These are phyloP conservation scores for Fusarium hainanense DNA, from an alignment of 2,329 filamentous ascomycete genomes.

Conservation along the genomic window DNA sequence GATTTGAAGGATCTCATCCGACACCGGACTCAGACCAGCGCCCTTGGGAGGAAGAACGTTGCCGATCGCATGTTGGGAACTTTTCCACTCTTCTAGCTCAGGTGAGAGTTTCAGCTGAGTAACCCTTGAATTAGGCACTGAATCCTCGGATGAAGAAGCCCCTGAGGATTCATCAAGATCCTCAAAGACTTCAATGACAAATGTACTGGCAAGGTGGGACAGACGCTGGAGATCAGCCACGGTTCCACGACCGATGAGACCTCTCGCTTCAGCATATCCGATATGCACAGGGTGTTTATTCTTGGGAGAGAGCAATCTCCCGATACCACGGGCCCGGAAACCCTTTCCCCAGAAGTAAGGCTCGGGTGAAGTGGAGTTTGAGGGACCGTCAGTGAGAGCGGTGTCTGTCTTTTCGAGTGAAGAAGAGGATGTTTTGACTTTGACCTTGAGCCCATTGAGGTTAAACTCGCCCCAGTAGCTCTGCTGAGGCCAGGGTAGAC, in stretches of 20 bases:
- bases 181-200: constrained; percentile 36
- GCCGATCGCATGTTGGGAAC: constrained; percentile 32
- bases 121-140: constrained; percentile 9
- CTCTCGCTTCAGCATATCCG: constrained; percentile 39
- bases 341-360: constrained; percentile 41
- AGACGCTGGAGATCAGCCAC: constrained; percentile 28
- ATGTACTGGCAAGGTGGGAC: constrained; percentile 29
- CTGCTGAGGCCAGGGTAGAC: constrained; percentile 36
- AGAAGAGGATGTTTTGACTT: constrained; percentile 20
- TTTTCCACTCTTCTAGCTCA: constrained; percentile 39
- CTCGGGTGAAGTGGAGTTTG: not conserved
- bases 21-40: constrained; percentile 31
- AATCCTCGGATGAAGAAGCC: constrained; percentile 14
- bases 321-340: constrained; percentile 26
- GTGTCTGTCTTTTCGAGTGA: not conserved
- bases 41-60: constrained; percentile 40
- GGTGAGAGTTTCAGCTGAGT: constrained; percentile 34
- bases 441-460: constrained; percentile 39
- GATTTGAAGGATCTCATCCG: constrained; percentile 18
- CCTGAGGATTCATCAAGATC: constrained; percentile 31
- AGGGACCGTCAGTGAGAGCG: not conserved
- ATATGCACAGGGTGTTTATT: constrained; percentile 16
- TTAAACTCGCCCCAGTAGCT: constrained; percentile 41
- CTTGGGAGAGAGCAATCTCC: constrained; percentile 21
- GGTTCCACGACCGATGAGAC: constrained; percentile 31